Base-by-base conservation (phyloP, 768 basidiomycete species). In the Auricularia cornea region DNA sequence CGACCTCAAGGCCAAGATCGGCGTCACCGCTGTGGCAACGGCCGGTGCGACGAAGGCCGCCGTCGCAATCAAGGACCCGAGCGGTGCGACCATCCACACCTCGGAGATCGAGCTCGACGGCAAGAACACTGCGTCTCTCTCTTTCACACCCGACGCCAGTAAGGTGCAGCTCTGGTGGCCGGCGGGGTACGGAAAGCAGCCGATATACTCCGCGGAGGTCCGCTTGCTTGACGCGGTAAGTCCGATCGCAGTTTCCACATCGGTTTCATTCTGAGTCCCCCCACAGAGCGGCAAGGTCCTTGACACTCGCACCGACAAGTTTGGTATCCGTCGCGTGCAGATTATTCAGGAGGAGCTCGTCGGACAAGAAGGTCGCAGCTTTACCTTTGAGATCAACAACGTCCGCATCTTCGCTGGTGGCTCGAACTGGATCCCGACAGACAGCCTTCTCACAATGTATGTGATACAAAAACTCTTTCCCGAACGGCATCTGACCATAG, bases 371-470 rank as follows among this genome's bases (percentile, higher is more conserved):
- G 96, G 96, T 1, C 81, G 86, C 16, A 84, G 87, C 0, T 98
- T 97, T 79, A 74, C 91, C 59, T 98, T 98, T 70, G 90, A 95
- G 72, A 79, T 98, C 71, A 98, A 98, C 73, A 90, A 92, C 62
- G 76, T 92, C 64, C 80, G 90, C 52, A 81, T 97, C 20, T 98
- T 98, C 72, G 88, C 86, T 68, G 96, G 93, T 63, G 95, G 93
- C 57, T 90, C 89, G 1, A 94, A 94, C 73, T 94, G 94, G 92
- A 98, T 98, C 68, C 96, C 96, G 3, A 89, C 89, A 3, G 76
- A 80, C 65, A 73, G 87, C 1, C 93, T 97, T 75, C 73, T 96
- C 44, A 95, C 94, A 0, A 86, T 81, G 90, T 90, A 65, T 51
- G 83, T 73, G 30, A 6, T 52, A n/a, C 20, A 38, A 14, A 10